Evolutionary conservation across 306 rosid species (phyloP).

Genomic region (Morella rubra): DNA sequence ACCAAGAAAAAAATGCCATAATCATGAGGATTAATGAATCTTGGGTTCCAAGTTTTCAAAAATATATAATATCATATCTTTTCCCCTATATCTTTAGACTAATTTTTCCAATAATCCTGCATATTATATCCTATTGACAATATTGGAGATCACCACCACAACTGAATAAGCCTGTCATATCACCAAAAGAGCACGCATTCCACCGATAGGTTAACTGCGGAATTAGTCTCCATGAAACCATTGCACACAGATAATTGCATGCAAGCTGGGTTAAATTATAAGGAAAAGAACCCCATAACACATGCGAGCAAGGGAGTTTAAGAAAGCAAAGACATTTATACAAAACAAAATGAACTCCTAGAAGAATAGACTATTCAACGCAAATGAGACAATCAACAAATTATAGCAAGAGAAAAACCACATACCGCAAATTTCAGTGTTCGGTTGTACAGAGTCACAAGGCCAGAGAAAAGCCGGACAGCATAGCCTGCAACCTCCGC

Average conservation of each 20-base stretch:
- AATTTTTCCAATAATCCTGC: background rate
- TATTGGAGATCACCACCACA: background rate
- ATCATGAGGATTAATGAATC: constrained; percentile 14
- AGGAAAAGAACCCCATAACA: background rate
- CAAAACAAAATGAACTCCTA: background rate
- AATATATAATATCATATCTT: constrained; percentile 1
- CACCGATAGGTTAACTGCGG: background rate
- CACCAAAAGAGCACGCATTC: background rate
- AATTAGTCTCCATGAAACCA: background rate
- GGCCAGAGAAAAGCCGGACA: constrained; percentile 85
- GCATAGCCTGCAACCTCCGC: constrained; percentile 88
- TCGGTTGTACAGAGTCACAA: constrained; percentile 73
- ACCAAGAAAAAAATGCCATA: constrained; percentile 30
- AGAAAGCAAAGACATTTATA: background rate
- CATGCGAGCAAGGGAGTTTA: background rate
- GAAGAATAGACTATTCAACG: background rate
- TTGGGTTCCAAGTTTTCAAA: constrained; percentile 12
- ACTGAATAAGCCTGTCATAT: background rate
- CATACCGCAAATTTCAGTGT: constrained; percentile 85
- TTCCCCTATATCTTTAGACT: background rate
- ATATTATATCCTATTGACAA: background rate
- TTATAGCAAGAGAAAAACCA: constrained; percentile 5
- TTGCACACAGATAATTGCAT: background rate
- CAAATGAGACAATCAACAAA: background rate
- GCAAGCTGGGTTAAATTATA: background rate